phyloP scores from a whole-genome alignment of 2,329 filamentous ascomycete genomes.

The Ceratocystis albifundus region DNA sequence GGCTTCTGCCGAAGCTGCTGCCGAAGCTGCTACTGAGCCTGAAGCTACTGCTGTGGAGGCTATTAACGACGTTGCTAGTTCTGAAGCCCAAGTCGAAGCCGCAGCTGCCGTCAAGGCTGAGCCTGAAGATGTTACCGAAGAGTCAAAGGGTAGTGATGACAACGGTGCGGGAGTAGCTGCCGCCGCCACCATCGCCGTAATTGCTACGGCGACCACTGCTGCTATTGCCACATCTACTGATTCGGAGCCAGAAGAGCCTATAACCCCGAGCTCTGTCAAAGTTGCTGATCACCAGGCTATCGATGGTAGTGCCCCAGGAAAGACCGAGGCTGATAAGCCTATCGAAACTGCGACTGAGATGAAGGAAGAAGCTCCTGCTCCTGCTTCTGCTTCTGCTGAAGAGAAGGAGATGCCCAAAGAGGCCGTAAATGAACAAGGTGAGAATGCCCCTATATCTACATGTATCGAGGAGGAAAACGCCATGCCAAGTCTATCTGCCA shows the following conservation, averaged over 20 bases:
- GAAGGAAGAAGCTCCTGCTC: not conserved
- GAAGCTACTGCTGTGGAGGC: constrained; percentile 9
- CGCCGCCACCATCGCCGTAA: not conserved
- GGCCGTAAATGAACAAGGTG: constrained; percentile 12
- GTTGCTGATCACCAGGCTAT: not conserved
- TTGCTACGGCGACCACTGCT: not conserved
- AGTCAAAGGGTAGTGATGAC: not conserved
- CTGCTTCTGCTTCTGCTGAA: not conserved
- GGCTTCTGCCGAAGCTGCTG: not conserved
- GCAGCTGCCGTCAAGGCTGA: not conserved
- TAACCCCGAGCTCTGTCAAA: not conserved
- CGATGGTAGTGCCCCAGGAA: not conserved
- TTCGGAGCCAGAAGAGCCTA: constrained; percentile 8
- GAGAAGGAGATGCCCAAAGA: not conserved
- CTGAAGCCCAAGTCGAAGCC: constrained; percentile 12
- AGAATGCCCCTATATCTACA: constrained; percentile 10
- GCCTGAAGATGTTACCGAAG: not conserved
- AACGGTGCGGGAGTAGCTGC: not conserved
- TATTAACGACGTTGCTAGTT: not conserved
- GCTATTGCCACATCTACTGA: constrained; percentile 6
- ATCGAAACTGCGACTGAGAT: not conserved
- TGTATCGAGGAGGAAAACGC: constrained; percentile 12
- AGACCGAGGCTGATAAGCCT: not conserved
- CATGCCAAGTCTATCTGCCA: constrained; percentile 9
- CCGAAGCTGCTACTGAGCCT: constrained; percentile 12